phyloP scores from a whole-genome alignment of 495 filamentous ascomycete genomes.

The Aspergillus nidulans region DNA sequence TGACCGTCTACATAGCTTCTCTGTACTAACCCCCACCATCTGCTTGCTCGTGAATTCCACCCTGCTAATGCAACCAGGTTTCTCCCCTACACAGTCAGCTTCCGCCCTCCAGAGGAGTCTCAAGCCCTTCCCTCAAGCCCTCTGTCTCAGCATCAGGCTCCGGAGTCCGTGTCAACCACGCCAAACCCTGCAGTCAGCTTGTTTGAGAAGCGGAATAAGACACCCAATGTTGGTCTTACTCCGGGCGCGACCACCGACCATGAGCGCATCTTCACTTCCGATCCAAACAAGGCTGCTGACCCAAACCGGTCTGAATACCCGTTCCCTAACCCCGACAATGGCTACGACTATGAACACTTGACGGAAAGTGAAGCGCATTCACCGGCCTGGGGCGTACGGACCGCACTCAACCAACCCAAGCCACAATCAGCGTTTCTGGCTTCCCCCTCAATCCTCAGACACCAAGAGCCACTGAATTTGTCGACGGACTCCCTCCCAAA shows the following conservation, averaged over 20 bases:
- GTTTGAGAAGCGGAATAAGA: conserved; percentile 38
- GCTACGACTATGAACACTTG: conserved; percentile 19
- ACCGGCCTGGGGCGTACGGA: conserved; percentile 62
- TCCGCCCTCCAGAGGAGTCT: conserved; percentile 40
- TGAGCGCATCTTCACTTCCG: conserved; percentile 54
- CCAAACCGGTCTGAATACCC: conserved; percentile 29
- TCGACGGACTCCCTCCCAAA: conserved; percentile 20
- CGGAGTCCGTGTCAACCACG: conserved; percentile 29
- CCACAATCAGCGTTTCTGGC: conserved; percentile 64
- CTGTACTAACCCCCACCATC: conserved; percentile 53
- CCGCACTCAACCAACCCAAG: conserved; percentile 65
- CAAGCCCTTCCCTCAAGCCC: conserved; percentile 19
- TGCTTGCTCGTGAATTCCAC: not conserved
- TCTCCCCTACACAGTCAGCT: conserved; percentile 85
- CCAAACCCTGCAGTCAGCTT: conserved; percentile 36
- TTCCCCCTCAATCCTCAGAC: conserved; percentile 66
- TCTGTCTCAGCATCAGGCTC: conserved; percentile 32
- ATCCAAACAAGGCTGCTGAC: conserved; percentile 30
- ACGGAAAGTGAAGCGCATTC: conserved; percentile 43
- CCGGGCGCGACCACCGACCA: conserved; percentile 60
- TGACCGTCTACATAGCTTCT: conserved; percentile 83
- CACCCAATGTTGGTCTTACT: conserved; percentile 33
- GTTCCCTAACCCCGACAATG: conserved; percentile 21
- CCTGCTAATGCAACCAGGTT: conserved; percentile 52
- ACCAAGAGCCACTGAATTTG: conserved; percentile 48